Evolutionary conservation across 257 asterid genomes (phyloP).

Genomic region (Nicotiana undulata): DNA sequence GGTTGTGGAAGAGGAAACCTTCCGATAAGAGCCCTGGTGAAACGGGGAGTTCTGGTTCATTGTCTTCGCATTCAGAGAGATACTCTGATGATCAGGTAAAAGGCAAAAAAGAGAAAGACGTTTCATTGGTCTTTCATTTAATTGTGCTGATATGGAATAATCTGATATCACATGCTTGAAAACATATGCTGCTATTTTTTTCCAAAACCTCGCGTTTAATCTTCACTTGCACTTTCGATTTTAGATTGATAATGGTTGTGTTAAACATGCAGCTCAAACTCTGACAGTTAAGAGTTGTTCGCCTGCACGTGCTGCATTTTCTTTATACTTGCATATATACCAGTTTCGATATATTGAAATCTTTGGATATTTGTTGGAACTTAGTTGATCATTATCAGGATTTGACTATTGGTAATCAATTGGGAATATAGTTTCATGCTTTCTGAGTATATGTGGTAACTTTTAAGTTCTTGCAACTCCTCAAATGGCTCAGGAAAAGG

Average conservation of each 20-base stretch:
- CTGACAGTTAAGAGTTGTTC: neutral
- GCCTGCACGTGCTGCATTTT: neutral
- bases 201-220: neutral
- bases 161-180: neutral
- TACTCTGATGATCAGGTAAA: slow-evolving; percentile 62
- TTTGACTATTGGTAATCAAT: neutral
- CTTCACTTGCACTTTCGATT: neutral
- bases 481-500: neutral
- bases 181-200: neutral
- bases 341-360: neutral
- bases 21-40: slow-evolving; percentile 67
- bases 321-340: neutral
- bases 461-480: neutral
- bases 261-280: neutral
- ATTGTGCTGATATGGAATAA: slow-evolving; percentile 1
- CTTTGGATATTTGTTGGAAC: neutral
- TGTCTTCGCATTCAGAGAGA: slow-evolving; percentile 59
- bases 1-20: slow-evolving; percentile 68
- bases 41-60: slow-evolving; percentile 58
- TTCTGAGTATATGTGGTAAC: neutral
- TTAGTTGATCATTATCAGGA: neutral
- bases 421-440: neutral
- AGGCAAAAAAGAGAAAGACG: neutral
- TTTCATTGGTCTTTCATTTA: neutral
- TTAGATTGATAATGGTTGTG: neutral